phyloP scores from a whole-genome alignment of 257 asterid genomes.

The Mitragyna speciosa region DNA sequence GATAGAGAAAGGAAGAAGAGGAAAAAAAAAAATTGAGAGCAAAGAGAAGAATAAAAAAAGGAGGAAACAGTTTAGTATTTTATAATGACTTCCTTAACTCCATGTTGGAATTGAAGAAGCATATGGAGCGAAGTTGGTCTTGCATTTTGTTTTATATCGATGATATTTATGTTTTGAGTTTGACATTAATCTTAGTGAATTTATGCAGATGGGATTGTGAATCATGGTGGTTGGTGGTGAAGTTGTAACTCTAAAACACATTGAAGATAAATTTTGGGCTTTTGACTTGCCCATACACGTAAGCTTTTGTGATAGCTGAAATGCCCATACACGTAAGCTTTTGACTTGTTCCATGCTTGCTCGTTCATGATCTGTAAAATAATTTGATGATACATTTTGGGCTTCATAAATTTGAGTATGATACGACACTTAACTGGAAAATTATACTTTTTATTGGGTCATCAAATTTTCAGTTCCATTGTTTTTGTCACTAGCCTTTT shows the following conservation, averaged over 20 bases:
- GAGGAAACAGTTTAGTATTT: background rate
- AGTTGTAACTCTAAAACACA: conserved; percentile 73
- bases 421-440: background rate
- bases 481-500: background rate
- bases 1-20: conserved; percentile 13
- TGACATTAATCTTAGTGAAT: conserved; percentile 17
- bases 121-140: background rate
- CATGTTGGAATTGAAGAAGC: background rate
- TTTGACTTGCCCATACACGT: conserved; percentile 93
- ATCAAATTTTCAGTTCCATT: too few relatives aligned
- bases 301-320: conserved; percentile 71
- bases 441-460: background rate
- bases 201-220: conserved; percentile 78
- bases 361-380: background rate
- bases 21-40: conserved; percentile 25
- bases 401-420: background rate
- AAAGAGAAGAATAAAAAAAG: conserved; percentile 22
- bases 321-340: conserved; percentile 88
- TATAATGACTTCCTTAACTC: background rate
- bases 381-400: background rate
- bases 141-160: conserved; percentile 13
- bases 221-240: conserved; percentile 98
- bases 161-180: background rate
- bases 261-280: conserved; percentile 86
- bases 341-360: conserved; percentile 10